Conservation (phyloP, 2,329 filamentous ascomycete genomes). For the Fusarium phyllophilum region DNA sequence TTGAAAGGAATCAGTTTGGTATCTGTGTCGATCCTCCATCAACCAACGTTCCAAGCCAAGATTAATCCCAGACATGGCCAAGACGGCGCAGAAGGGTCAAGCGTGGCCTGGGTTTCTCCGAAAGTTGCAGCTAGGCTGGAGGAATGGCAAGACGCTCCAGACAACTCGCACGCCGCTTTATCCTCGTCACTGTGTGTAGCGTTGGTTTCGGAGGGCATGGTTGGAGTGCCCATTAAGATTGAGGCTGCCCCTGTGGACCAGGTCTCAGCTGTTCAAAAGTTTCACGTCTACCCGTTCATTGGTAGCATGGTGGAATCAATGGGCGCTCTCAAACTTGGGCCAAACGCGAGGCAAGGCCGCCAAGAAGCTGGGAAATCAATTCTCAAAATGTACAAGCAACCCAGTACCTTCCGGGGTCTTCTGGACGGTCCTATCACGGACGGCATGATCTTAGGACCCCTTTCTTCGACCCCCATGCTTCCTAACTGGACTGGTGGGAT, state of each 20-base stretch:
- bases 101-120: background rate
- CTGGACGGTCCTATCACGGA: background rate
- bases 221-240: background rate
- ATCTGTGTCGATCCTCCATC: background rate
- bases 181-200: background rate
- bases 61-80: background rate
- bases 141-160: background rate
- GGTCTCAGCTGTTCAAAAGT: background rate
- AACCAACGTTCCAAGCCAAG: background rate
- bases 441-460: background rate
- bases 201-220: background rate
- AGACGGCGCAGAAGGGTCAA: background rate
- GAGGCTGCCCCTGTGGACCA: background rate
- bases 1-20: background rate
- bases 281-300: background rate
- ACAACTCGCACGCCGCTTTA: background rate
- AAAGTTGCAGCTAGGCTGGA: background rate
- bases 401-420: background rate
- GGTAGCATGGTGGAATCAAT: fast-evolving
- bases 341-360: background rate
- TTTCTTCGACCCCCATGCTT: background rate
- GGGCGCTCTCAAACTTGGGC: background rate
- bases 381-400: background rate
- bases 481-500: background rate
- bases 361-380: background rate